Base-by-base conservation (phyloP, 305 asterid species). In the Fraxinus platypoda region DNA sequence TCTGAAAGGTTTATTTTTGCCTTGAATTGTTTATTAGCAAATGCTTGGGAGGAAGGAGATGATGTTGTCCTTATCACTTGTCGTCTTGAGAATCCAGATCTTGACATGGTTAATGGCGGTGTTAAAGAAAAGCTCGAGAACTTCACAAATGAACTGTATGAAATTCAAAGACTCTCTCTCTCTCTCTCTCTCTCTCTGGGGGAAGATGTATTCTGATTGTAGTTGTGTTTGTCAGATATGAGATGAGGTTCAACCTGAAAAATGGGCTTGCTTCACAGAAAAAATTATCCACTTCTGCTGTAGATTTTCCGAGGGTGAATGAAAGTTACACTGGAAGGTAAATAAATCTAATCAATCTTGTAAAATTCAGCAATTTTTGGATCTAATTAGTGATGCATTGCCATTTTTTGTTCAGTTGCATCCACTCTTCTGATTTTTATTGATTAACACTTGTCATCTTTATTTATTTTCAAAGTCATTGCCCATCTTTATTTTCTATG, bases 31-130 rank as follows among this genome's bases (percentile, higher is more conserved):
- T 78, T 85, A 54, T 78, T 89, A 96, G 99, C 98, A 80, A 95
- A 95, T 85, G 99, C 98, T 83, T 95, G 99, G 99, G 99, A 95
- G 90, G 99, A 95, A 86, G 99, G 98, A 59, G 99, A 94, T 73
- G 99, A 94, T 88, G 94, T 95, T 68, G 97, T 95, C 84, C 91
- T 95, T 79, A 88, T 94, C 80, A 92, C 95, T 76, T 95, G 97
- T 86, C 97, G 98, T 66, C 89, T 94, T 82, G 84, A 91, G 75
- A 90, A 91, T 78, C 91, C 86, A 23, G 94, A 94, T 83, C 96
- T 95, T 70, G 98, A 94, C 90, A 84, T 89, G 93, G 87, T 94
- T 83, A 90, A 87, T 79, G 97, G 96, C 68, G 17, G 57, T 2
- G 87, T 88, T 57, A 89, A 91, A 86, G 90, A 88, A 78, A 90